Evolutionary conservation across 768 basidiomycete genomes (phyloP).

Genomic region (Termitomyces sp.): DNA sequence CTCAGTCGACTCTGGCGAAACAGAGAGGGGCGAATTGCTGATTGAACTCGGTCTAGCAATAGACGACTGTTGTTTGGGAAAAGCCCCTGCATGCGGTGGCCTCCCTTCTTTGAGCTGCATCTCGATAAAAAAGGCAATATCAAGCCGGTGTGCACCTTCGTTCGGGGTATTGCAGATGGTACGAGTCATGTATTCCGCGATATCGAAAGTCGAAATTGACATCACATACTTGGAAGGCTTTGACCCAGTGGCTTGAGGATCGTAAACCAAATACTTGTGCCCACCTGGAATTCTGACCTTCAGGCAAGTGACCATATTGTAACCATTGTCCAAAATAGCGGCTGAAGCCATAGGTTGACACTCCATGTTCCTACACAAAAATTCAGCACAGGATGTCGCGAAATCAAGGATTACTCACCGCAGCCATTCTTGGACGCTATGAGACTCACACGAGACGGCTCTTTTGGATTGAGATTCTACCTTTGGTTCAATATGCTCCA

Average conservation of each 20-base stretch:
- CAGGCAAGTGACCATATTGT: neutral
- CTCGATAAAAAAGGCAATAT: neutral
- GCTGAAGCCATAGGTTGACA: neutral
- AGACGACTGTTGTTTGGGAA: neutral
- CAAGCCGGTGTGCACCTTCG: neutral
- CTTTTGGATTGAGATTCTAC: neutral
- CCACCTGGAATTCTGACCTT: neutral
- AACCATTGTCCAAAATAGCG: slow-evolving; percentile 1
- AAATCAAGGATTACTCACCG: neutral
- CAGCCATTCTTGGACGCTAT: neutral
- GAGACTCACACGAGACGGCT: neutral
- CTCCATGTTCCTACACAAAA: neutral
- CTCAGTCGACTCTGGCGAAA: neutral
- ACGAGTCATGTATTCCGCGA: neutral
- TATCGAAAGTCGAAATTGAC: neutral
- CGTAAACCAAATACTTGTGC: neutral
- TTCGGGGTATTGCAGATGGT: neutral
- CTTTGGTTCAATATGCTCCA: neutral
- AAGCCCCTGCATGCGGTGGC: neutral
- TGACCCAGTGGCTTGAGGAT: neutral
- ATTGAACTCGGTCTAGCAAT: neutral
- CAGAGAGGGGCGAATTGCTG: neutral
- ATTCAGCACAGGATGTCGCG: neutral
- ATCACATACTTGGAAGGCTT: neutral
- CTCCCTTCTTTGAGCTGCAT: neutral